phyloP scores from a whole-genome alignment of 805 yeast species.

The Candida qinlingensis region DNA sequence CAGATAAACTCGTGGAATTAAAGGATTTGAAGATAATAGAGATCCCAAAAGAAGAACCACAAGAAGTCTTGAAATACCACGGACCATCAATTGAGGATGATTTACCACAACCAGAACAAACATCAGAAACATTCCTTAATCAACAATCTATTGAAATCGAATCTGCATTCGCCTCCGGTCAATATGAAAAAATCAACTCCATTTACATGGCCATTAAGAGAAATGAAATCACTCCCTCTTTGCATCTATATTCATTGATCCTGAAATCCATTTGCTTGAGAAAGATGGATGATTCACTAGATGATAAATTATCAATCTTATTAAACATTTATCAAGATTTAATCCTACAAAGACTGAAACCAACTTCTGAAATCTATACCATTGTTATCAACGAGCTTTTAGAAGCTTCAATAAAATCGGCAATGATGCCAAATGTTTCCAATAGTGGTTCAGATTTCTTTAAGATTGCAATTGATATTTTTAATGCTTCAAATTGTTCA shows the following conservation, averaged over 20 bases:
- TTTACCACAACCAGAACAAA: conserved; percentile 15
- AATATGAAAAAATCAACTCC: conserved; percentile 33
- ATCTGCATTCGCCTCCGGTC: conserved; percentile 21
- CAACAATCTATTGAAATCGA: conserved; percentile 29
- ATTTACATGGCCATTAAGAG: conserved; percentile 36
- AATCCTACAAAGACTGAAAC: conserved; percentile 48
- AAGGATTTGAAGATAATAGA: not conserved
- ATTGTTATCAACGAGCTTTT: conserved; percentile 46
- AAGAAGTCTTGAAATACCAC: conserved; percentile 13
- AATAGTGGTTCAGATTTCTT: conserved; percentile 41
- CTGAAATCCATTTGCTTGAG: conserved; percentile 50
- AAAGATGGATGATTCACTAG: conserved; percentile 45
- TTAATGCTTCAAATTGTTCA: conserved; percentile 32
- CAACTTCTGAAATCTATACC: conserved; percentile 49
- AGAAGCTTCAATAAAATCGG: conserved; percentile 41
- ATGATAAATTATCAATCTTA: conserved; percentile 55
- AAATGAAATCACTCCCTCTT: conserved; percentile 42
- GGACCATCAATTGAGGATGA: conserved; percentile 11
- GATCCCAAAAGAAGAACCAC: conserved; percentile 2
- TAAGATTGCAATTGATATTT: conserved; percentile 46
- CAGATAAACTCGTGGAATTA: conserved; percentile 2
- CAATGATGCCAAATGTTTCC: conserved; percentile 28
- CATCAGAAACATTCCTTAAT: conserved; percentile 25
- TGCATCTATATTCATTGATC: conserved; percentile 48
- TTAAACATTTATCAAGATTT: conserved; percentile 66